Conservation (phyloP, 1,139 yeast genomes). For the Sugiyamaella novakii region DNA sequence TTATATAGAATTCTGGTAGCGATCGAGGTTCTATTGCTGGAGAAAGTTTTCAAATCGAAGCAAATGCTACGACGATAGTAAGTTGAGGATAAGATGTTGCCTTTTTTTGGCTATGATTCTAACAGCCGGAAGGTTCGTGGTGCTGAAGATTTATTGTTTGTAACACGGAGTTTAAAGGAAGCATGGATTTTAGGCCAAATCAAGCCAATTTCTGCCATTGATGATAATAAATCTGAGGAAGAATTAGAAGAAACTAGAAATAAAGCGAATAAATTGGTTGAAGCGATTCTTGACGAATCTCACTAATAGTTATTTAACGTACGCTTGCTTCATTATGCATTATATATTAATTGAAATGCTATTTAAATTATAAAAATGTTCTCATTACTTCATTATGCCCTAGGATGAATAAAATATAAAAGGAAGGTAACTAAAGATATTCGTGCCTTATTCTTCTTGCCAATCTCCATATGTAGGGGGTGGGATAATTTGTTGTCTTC, state of each 20-base stretch:
- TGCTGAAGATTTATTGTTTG: constrained; percentile 44
- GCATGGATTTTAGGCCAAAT: constrained; percentile 48
- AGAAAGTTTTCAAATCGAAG: constrained; percentile 42
- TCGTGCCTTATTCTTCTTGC: background rate
- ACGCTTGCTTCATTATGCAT: background rate
- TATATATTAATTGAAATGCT: background rate
- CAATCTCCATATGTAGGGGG: constrained; percentile 5
- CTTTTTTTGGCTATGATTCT: too few species aligned
- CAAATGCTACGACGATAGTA: constrained; percentile 39
- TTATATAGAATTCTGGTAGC: constrained; percentile 38
- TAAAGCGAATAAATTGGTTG: constrained; percentile 31
- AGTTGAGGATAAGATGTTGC: constrained; percentile 2
- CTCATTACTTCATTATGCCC: constrained; percentile 8
- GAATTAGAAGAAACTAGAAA: constrained; percentile 21
- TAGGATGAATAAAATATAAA: background rate
- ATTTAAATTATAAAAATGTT: background rate
- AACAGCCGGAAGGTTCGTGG: too few species aligned
- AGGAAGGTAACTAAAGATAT: too few species aligned
- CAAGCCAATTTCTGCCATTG: constrained; percentile 32
- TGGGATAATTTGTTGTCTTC: background rate
- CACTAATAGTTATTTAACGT: background rate
- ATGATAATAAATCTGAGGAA: constrained; percentile 24
- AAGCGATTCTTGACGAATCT: constrained; percentile 31
- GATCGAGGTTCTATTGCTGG: constrained; percentile 39
- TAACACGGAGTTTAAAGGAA: constrained; percentile 45